These are phyloP conservation scores for Ascocoryne sarcoides DNA, from an alignment of 2,329 filamentous ascomycete species.

Conservation along the genomic window DNA sequence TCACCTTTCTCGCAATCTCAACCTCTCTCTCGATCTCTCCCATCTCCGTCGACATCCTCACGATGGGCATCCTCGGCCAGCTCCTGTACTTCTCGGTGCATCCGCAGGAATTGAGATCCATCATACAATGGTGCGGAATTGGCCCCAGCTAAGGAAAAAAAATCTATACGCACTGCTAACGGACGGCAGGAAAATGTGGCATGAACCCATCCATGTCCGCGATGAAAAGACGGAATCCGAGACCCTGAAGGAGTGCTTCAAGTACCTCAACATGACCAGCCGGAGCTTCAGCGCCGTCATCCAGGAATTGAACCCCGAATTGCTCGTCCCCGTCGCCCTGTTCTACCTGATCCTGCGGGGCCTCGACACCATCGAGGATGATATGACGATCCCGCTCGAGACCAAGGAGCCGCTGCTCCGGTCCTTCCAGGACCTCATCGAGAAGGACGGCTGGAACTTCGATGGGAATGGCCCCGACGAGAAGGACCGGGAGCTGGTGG, in stretches of 20 bases:
- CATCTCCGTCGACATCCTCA: too few relatives aligned
- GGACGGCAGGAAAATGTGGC: slow-evolving; percentile 77
- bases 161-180: slow-evolving; percentile 10
- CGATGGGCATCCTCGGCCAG: slow-evolving; percentile 47
- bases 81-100: slow-evolving; percentile 66
- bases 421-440: slow-evolving; percentile 69
- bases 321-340: slow-evolving; percentile 77
- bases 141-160: not conserved
- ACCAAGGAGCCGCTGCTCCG: slow-evolving; percentile 82
- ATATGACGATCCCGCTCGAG: slow-evolving; percentile 79
- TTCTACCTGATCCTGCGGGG: slow-evolving; percentile 93
- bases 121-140: slow-evolving; percentile 70
- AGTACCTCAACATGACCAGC: slow-evolving; percentile 78
- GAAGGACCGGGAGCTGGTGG: slow-evolving; percentile 86
- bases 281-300: slow-evolving; percentile 92
- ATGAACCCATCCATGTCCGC: slow-evolving; percentile 83
- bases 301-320: slow-evolving; percentile 88
- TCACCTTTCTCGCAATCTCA: too few relatives aligned
- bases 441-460: slow-evolving; percentile 85
- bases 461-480: slow-evolving; percentile 78
- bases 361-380: slow-evolving; percentile 97
- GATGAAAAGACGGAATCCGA: slow-evolving; percentile 65
- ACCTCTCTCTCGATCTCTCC: too few relatives aligned
- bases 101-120: slow-evolving; percentile 67
- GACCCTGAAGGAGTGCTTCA: slow-evolving; percentile 74